Evolutionary conservation across 2,329 filamentous ascomycete genomes (phyloP), one percentile per base, ranked within the genome.

Genomic region (Epichloe coenophiala): DNA sequence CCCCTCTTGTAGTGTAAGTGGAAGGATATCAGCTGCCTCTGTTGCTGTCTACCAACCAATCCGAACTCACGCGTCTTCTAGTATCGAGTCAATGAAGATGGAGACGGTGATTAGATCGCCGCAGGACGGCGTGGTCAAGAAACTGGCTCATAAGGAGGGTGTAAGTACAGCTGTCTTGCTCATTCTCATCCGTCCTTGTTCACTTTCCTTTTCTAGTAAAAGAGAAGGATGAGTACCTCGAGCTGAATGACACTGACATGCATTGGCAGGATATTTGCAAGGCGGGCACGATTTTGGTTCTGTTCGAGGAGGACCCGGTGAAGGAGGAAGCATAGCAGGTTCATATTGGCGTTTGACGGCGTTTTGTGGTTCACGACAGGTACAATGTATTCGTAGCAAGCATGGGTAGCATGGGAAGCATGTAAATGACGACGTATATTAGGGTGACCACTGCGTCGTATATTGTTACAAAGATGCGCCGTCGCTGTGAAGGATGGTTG

Each of bases 61-160:
- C 7, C 4, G 31, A n/a, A 33, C 46, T 43, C 12, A 47, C 15
- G 8, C 19, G 45, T 8, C 12, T 13, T 43, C 15, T 51, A 82
- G 79, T 1, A 89, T 90, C 60, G 86, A 90, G 68, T 89, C 85
- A 52, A 90, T 90, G 86, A 90, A 90, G 73, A 90, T 90, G 86
- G 86, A 90, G 64, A 90, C 86, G 2, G 83, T 89, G 1, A 89
- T 90, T 58, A 76, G 86, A 53, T 87, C 84, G 48, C 86, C 86
- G 7, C 83, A 87, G 55, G 76, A 80, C 52, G 86, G 86, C 6
- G 71, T 81, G 1, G 77, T 90, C 54, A 82, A 85, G 64, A 84
- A 80, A 63, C 68, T 90, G 51, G 83, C 84, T 39, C 85, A 89
- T 62, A 80, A 82, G 61, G 78, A 83, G 69, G 86, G 86, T 53